Base-by-base conservation (phyloP, 1,139 yeast genomes). In the Zygoascus meyerae region DNA sequence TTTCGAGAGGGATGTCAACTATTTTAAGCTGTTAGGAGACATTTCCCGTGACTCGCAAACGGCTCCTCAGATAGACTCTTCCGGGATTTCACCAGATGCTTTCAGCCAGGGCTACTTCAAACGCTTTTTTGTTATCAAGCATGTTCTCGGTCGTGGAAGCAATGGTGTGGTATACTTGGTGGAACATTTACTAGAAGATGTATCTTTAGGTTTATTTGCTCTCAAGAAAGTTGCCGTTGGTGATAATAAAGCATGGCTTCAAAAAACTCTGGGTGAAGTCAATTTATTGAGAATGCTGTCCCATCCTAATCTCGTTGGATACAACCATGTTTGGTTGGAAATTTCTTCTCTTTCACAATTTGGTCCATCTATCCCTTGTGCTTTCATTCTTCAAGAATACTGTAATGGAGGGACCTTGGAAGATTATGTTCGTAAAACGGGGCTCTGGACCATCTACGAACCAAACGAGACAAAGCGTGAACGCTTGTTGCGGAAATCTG, bases 321-420 rank as follows among this genome's bases (percentile, higher is more conserved):
- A 89, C 61, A 87, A 87, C 60, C 96, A 89, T 66, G 95, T 87
- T 30, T 89, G 97, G 96, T 66, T 89, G 34, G 97, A 89, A 59
- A 71, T 81, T 60, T 86, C 86, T 26, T 74, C 75, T 34, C 63
- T 81, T 29, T 72, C 78, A 16, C 78, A 74, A 11, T 74, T 76
- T 58, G 78, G 79, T 0, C 83, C 82, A 0, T 59, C 63, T 34
- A 80, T 86, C 1, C 96, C 97, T 0, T 86, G 90, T 61, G 87
- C 89, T 7, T 89, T 79, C 57, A 83, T 87, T 12, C 67, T 87
- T 18, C 94, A 86, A 61, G 95, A 87, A 59, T 87, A 83, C 61
- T 87, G 95, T 61, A 83, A 78, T 46, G 95, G 95, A 10, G 96
- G 96, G 0, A 87, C 87, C 45, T 65, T 87, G 46, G 95, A 87